Base-by-base conservation (phyloP, 441 rosid genomes). In the Erodium texanum region DNA sequence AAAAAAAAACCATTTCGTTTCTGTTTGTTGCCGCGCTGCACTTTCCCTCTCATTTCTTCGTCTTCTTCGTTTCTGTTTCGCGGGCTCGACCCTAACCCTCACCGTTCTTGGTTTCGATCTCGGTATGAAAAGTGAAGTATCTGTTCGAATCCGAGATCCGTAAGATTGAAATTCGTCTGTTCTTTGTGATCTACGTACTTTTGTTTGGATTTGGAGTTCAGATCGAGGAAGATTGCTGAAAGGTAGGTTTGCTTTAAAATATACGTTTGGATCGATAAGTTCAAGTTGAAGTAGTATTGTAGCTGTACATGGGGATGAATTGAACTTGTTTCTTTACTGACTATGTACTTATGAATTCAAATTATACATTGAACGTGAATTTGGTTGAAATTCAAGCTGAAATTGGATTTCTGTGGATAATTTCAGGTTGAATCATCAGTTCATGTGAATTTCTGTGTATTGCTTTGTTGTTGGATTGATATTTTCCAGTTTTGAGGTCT, bases 401-500 rank as follows among this genome's bases (percentile, higher is more conserved):
- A 54, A 54, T 54, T 54, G 23, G 10, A 18, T 19, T 18, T 54
- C 23, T 19, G 10, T 54, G 61, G 61, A 18, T 18, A n/a, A n/a
- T n/a, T n/a, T n/a, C n/a, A n/a, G n/a, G n/a, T n/a, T n/a, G n/a
- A n/a, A n/a, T n/a, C n/a, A n/a, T n/a, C n/a, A n/a, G n/a, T n/a
- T n/a, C n/a, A n/a, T n/a, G 22, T 18, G 7, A 54, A 19, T 19
- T 54, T 19, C n/a, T 18, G 23, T 54, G 18, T 54, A 3, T 18
- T 8, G 22, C 23, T 54, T 54, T 18, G 2, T 54, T 43, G 50
- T 54, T 54, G 61, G 11, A 54, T 18, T 18, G 61, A n/a, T 62
- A 3, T 45, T 64, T 24, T 6, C 50, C 20, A 15, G 20, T 36
- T 59, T 68, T 68, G 66, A 65, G 70, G 34, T 64, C 69, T 43